Percentiles rank a stretch among this genome's conserved stretches.
phyloP scores from a whole-genome alignment of 2,329 filamentous ascomycete genomes.

The Pseudopithomyces chartarum region DNA sequence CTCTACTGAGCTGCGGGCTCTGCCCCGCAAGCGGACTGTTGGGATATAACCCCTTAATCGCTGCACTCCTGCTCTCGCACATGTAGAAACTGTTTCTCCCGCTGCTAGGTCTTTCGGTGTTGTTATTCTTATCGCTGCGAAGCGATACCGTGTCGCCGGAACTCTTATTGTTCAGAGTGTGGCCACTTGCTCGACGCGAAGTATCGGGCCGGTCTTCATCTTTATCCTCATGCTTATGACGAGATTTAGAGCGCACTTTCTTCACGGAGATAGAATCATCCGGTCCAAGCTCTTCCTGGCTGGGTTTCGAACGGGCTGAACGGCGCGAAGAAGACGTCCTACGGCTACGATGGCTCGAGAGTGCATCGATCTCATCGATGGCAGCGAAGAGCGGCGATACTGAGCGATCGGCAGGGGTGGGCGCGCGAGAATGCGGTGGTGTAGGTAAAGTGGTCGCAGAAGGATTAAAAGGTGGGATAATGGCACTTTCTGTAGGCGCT shows the following conservation, averaged over 20 bases:
- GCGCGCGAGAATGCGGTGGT: constrained; percentile 30
- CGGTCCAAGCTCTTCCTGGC: constrained; percentile 18
- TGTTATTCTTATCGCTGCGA: constrained; percentile 12
- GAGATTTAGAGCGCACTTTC: constrained; percentile 10
- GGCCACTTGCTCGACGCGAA: constrained; percentile 35
- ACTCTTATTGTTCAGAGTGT: constrained; percentile 31
- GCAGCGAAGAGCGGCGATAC: constrained; percentile 42
- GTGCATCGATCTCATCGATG: constrained; percentile 40
- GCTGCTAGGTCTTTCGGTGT: constrained; percentile 23
- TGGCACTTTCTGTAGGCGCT: constrained; percentile 26
- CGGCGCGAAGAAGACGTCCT: constrained; percentile 33
- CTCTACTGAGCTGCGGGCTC: constrained; percentile 3
- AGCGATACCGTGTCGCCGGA: constrained; percentile 11
- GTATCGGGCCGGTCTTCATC: constrained; percentile 18
- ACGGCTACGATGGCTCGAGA: constrained; percentile 33
- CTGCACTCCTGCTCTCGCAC: constrained; percentile 44
- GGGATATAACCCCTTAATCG: constrained; percentile 45
- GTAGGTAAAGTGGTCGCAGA: constrained; percentile 22
- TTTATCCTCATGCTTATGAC: constrained; percentile 9
- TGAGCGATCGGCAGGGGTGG: constrained; percentile 27
- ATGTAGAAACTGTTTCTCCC: constrained; percentile 35
- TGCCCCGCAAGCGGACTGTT: constrained; percentile 18
- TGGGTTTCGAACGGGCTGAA: constrained; percentile 34
- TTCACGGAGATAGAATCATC: constrained; percentile 17
- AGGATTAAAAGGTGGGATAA: constrained; percentile 25